phyloP scores from a whole-genome alignment of 495 filamentous ascomycete genomes.

The Daldinia caldariorum region DNA sequence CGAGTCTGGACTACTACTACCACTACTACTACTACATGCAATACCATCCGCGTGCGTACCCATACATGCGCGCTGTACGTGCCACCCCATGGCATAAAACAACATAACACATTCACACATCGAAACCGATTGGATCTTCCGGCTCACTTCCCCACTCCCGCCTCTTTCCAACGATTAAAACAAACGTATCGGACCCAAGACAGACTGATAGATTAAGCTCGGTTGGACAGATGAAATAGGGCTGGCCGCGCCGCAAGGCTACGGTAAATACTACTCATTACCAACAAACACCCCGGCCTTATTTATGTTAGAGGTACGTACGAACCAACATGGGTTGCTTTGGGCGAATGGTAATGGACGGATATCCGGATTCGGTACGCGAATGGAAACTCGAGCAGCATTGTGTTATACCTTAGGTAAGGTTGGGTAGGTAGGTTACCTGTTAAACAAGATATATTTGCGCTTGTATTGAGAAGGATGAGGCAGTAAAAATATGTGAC shows the following conservation, averaged over 20 bases:
- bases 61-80: background rate
- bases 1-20: no score
- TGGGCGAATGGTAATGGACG: background rate
- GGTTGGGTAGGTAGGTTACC: no score
- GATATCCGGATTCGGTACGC: background rate
- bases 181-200: no score
- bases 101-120: no score
- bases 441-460: no score
- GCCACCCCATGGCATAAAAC: no score
- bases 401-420: no score
- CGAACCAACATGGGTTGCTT: background rate
- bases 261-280: background rate
- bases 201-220: no score
- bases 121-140: no score
- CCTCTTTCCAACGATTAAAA: background rate
- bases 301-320: background rate
- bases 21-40: background rate
- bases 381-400: background rate
- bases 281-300: no score
- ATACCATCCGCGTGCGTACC: background rate
- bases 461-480: background rate
- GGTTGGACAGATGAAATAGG: background rate
- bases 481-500: constrained; percentile 5
- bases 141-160: no score
- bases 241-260: background rate